A percentile compares a stretch with the other conserved stretches of the same genome.
phyloP scores from a whole-genome alignment of 2,329 filamentous ascomycete genomes.

The Penicillium sp. region DNA sequence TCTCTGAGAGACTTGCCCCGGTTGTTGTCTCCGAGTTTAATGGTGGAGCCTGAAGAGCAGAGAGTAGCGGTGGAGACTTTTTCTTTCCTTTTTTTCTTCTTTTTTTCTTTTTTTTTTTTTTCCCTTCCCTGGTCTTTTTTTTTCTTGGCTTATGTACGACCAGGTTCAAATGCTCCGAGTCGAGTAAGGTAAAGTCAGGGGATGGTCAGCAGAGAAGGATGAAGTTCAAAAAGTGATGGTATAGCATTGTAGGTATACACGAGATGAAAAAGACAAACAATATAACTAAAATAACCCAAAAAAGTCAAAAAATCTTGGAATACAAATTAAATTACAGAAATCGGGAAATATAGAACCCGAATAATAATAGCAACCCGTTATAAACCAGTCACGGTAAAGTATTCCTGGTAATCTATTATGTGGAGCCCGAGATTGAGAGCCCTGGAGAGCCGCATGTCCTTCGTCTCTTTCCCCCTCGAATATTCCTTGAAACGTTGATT shows the following conservation, averaged over 20 bases:
- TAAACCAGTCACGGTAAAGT: neutral
- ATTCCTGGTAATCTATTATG: neutral
- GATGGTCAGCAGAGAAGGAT: neutral
- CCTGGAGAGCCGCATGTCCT: slow-evolving; percentile 2
- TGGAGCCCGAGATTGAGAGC: neutral
- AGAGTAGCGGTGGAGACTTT: slow-evolving; percentile 6
- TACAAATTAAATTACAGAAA: neutral
- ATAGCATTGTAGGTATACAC: neutral
- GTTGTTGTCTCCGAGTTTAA: slow-evolving; percentile 34
- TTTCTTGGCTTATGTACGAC: neutral
- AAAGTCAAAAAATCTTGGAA: no score
- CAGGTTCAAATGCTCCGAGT: slow-evolving; percentile 3
- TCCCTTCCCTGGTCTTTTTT: neutral
- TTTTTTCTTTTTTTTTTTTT: neutral
- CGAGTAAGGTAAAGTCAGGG: neutral
- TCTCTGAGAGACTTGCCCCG: slow-evolving; percentile 3
- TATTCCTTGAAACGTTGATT: slow-evolving; percentile 1
- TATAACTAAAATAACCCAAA: neutral
- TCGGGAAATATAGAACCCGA: neutral
- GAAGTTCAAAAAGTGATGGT: neutral
- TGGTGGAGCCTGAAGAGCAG: slow-evolving; percentile 2
- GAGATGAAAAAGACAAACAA: neutral
- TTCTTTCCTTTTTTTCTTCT: neutral
- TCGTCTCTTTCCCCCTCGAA: neutral
- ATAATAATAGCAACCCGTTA: neutral